Conservation (phyloP, 1,139 yeast genomes). For the Candida sanyaensis region DNA sequence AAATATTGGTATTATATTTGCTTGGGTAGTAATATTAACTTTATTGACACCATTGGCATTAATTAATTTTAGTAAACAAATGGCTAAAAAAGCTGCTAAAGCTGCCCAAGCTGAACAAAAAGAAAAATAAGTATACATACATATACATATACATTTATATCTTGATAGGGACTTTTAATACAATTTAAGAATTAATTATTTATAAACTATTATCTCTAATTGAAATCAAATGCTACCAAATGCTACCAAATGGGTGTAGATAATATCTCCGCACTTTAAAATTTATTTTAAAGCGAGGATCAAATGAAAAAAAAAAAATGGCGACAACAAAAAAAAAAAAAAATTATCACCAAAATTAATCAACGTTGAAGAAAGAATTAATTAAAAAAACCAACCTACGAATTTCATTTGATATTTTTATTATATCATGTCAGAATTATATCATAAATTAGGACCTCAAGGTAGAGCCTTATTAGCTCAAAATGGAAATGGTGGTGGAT, state of each 20-base stretch:
- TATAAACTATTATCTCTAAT: no score
- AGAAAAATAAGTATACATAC: conserved; percentile 1
- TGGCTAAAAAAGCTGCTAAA: conserved; percentile 27
- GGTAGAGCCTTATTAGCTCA: conserved; percentile 19
- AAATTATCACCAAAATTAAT: no score
- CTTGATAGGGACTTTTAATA: no score
- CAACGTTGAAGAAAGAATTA: no score
- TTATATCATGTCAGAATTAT: conserved; percentile 19
- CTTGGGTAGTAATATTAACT: conserved; percentile 31
- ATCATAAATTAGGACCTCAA: conserved; percentile 24
- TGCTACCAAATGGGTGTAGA: no score
- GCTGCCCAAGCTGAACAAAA: no score
- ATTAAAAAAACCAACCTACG: background rate
- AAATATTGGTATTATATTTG: conserved; percentile 32
- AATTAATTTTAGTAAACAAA: conserved; percentile 24
- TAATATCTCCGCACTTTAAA: no score
- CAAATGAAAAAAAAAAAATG: no score
- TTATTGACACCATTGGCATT: conserved; percentile 45
- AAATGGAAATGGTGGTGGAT: background rate
- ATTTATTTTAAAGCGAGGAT: no score
- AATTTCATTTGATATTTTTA: background rate
- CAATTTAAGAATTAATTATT: no score
- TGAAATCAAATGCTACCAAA: no score
- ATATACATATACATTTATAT: background rate
- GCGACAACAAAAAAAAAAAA: no score